These are phyloP conservation scores for Aspergillus sojae DNA, from an alignment of 2,329 filamentous ascomycete species.

Conservation along the genomic window DNA sequence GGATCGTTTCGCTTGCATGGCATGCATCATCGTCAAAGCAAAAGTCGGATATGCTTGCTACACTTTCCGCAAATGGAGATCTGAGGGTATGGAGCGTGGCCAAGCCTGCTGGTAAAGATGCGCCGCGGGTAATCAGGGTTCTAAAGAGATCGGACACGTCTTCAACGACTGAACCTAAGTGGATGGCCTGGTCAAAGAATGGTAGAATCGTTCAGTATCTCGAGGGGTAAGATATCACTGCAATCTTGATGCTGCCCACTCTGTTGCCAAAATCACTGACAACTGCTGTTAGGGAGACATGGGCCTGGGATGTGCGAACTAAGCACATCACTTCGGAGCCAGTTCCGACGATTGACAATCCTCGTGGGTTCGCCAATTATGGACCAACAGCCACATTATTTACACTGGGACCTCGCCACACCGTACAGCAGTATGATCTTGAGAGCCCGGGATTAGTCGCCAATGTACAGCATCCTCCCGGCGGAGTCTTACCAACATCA, in stretches of 20 bases:
- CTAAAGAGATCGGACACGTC: constrained; percentile 74
- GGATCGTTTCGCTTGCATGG: constrained; percentile 86
- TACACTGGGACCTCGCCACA: constrained; percentile 83
- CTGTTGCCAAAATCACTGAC: background rate
- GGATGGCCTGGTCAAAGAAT: constrained; percentile 99
- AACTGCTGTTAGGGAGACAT: constrained; percentile 68
- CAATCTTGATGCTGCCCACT: background rate
- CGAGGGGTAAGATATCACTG: constrained; percentile 70
- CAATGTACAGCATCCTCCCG: constrained; percentile 83
- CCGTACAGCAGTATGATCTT: constrained; percentile 92
- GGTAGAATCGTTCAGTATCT: constrained; percentile 91
- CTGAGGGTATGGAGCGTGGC: constrained; percentile 95
- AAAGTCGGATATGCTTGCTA: constrained; percentile 96
- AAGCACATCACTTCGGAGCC: constrained; percentile 91
- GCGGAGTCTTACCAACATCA: constrained; percentile 76
- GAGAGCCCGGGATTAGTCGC: constrained; percentile 83
- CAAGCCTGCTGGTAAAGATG: constrained; percentile 71
- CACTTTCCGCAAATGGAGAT: constrained; percentile 89
- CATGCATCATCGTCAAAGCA: constrained; percentile 94
- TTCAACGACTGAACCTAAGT: constrained; percentile 75
- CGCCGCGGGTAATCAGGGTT: constrained; percentile 85
- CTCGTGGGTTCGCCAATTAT: constrained; percentile 82
- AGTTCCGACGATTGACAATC: constrained; percentile 80
- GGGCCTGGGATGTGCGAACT: constrained; percentile 96
- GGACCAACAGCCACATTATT: constrained; percentile 91